phyloP scores from a whole-genome alignment of 2,329 filamentous ascomycete species.

The Xylariaceae sp. region DNA sequence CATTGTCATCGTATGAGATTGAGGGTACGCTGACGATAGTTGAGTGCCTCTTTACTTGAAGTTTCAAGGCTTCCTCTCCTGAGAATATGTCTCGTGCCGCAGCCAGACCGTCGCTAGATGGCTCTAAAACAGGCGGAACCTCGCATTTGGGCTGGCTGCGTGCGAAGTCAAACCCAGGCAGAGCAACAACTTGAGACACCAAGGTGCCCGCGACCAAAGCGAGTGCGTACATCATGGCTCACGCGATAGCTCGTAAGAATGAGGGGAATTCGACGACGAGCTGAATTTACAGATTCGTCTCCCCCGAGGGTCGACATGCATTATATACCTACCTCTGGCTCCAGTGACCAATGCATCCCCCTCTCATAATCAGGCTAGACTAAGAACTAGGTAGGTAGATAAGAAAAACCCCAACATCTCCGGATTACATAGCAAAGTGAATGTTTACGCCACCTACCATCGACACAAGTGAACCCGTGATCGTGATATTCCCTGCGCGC shows the following conservation, averaged over 20 bases:
- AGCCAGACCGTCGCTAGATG: conserved; percentile 30
- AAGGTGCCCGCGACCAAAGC: conserved; percentile 22
- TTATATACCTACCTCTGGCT: no score
- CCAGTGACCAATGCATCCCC: no score
- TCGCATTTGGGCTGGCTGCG: conserved; percentile 28
- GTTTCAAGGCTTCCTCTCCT: conserved; percentile 27
- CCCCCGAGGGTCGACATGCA: no score
- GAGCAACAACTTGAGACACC: conserved; percentile 16
- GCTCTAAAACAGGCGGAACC: conserved; percentile 26
- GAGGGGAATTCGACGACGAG: not conserved
- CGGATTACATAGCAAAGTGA: no score
- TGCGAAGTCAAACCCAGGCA: conserved; percentile 10
- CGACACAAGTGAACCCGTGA: no score
- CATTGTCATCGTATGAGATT: conserved; percentile 52
- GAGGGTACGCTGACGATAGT: conserved; percentile 50
- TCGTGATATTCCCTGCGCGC: no score
- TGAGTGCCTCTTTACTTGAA: conserved; percentile 35
- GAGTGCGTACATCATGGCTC: conserved; percentile 20
- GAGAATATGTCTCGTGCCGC: conserved; percentile 29
- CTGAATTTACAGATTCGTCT: not conserved
- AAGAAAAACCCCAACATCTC: no score
- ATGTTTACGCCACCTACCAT: no score
- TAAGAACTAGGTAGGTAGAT: no score
- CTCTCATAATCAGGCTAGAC: no score
- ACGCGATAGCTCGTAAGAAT: not conserved